Percentiles rank a stretch among this genome's conserved stretches.
phyloP scores from a whole-genome alignment of 345 rosid genomes.

The Camelina sativa region DNA sequence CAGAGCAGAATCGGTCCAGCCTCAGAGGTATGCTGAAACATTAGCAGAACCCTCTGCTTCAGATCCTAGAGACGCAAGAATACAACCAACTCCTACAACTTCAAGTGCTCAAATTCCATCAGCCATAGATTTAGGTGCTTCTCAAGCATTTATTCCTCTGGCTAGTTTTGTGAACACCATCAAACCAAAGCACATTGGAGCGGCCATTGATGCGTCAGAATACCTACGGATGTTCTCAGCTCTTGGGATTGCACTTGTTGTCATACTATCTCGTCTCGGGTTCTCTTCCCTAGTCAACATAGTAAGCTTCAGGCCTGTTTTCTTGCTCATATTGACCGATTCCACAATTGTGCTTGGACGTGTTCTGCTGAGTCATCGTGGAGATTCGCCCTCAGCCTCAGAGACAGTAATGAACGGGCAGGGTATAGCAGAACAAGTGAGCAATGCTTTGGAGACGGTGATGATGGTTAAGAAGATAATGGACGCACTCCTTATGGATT shows the following conservation, averaged over 20 bases:
- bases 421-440: conserved; percentile 64
- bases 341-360: conserved; percentile 57
- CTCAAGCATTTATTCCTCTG: conserved; percentile 40
- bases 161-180: conserved; percentile 33
- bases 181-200: conserved; percentile 57
- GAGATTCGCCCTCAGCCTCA: conserved; percentile 24
- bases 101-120: conserved; percentile 47
- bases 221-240: conserved; percentile 56
- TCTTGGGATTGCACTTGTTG: conserved; percentile 53
- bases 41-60: conserved; percentile 34
- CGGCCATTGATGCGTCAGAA: conserved; percentile 62
- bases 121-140: conserved; percentile 34
- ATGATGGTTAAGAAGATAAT: conserved; percentile 62
- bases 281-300: conserved; percentile 61
- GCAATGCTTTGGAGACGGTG: conserved; percentile 67
- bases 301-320: conserved; percentile 70
- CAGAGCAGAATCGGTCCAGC: conserved; percentile 27
- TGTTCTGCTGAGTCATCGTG: conserved; percentile 47
- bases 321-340: conserved; percentile 63
- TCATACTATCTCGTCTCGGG: conserved; percentile 57
- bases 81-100: conserved; percentile 35
- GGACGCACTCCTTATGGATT: conserved; percentile 73
- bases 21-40: conserved; percentile 25
- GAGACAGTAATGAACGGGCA: conserved; percentile 38
- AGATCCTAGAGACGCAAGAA: conserved; percentile 32